These are phyloP conservation scores for Fusarium sulawesiense DNA, from an alignment of 2,329 filamentous ascomycete species.

Conservation along the genomic window DNA sequence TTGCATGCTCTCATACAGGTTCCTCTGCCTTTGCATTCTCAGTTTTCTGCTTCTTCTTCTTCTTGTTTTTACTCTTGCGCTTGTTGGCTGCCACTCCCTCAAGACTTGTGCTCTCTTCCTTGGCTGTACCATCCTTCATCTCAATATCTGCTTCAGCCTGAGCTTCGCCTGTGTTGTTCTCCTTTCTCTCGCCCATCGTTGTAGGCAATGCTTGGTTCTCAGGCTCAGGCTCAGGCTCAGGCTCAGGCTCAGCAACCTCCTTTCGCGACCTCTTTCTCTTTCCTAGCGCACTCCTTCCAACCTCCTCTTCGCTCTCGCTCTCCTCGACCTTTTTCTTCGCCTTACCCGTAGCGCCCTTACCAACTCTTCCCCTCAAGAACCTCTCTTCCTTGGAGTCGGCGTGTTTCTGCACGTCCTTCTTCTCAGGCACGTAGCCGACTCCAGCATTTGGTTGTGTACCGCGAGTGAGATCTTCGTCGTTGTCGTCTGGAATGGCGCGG, in stretches of 20 bases:
- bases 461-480: conserved; percentile 45
- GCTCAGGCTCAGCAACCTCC: conserved; percentile 22
- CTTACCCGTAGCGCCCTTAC: conserved; percentile 40
- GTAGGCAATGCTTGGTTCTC: background rate
- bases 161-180: background rate
- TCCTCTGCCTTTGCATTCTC: conserved; percentile 27
- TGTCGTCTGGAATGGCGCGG: conserved; percentile 24
- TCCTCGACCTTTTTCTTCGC: conserved; percentile 36
- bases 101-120: conserved; percentile 20
- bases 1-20: background rate
- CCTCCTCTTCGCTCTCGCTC: conserved; percentile 53
- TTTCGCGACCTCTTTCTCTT: conserved; percentile 51
- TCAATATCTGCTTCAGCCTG: conserved; percentile 35
- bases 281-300: conserved; percentile 53
- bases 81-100: conserved; percentile 29
- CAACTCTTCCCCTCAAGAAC: conserved; percentile 49
- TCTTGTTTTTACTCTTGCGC: conserved; percentile 44
- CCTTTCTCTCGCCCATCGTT: background rate
- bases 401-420: conserved; percentile 38
- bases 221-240: background rate
- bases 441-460: conserved; percentile 52
- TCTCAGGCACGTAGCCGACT: conserved; percentile 53
- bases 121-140: conserved; percentile 32
- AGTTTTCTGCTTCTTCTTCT: conserved; percentile 48
- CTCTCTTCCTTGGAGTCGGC: conserved; percentile 45